phyloP scores from a whole-genome alignment of 352 stramenopile species.

The Elongisporangium undulatum region DNA sequence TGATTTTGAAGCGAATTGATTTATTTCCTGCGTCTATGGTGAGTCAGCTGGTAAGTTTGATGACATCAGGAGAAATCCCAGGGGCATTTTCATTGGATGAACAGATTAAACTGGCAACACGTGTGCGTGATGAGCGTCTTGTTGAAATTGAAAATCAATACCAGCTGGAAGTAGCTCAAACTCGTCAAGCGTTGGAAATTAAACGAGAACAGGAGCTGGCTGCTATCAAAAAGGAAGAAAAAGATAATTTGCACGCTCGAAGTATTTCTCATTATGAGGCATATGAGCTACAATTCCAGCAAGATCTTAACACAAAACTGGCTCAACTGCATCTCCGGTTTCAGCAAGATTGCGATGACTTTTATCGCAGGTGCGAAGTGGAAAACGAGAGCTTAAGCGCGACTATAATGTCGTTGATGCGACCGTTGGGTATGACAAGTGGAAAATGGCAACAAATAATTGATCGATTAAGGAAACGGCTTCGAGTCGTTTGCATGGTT shows the following conservation, averaged over 20 bases:
- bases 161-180: conserved; percentile 16
- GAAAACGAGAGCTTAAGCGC: conserved; percentile 67
- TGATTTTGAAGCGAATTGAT: conserved; percentile 49
- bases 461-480: conserved; percentile 38
- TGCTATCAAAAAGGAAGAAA: conserved; percentile 23
- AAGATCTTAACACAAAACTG: conserved; percentile 28
- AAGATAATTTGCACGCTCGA: conserved; percentile 17
- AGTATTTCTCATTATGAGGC: conserved; percentile 23
- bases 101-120: conserved; percentile 53
- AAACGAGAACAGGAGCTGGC: conserved; percentile 22
- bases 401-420: conserved; percentile 74
- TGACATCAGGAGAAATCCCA: conserved; percentile 56
- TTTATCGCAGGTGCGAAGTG: conserved; percentile 48
- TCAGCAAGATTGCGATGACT: conserved; percentile 63
- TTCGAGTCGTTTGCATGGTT: conserved; percentile 43
- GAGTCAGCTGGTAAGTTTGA: conserved; percentile 41
- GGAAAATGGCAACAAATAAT: conserved; percentile 68
- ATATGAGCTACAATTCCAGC: conserved; percentile 24
- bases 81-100: conserved; percentile 55
- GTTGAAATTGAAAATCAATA: conserved; percentile 45
- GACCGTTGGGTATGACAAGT: conserved; percentile 60
- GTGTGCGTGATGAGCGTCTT: conserved; percentile 59
- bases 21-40: conserved; percentile 26
- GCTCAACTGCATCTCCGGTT: conserved; percentile 39
- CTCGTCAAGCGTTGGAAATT: conserved; percentile 24